Base-by-base conservation (phyloP, 371 early-diverging fungal species). In the Rhizopus delemar region DNA sequence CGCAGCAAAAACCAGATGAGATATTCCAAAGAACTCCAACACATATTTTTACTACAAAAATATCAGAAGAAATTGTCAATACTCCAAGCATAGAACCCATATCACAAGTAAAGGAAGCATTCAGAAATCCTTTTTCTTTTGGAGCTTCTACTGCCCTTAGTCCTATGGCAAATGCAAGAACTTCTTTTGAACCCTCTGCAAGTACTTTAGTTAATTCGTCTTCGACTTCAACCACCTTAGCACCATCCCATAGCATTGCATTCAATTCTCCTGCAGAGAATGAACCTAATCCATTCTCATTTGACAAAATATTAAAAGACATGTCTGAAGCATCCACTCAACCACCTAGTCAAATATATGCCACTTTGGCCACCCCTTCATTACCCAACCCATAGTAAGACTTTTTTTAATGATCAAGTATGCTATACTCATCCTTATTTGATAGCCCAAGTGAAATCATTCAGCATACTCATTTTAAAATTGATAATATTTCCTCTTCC, bases 401-500 rank as follows among this genome's bases (percentile, higher is more conserved):
- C 11, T 36, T 36, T 36, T 36, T 36, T 11, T 36, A 6, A 8
- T 11, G 1, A 45, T 43, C 41, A 22, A 22, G 22, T 22, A 22
- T 22, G 22, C 22, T 56, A 8, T 16, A 46, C 45, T 56, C 9
- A 39, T 34, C 11, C 35, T 45, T n/a, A 2, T n/a, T 22, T 22
- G n/a, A 45, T 62, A 75, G 75, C 41, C 74, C 67, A 53, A 67
- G 62, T 28, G 72, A 77, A 54, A 54, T 63, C 28, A 65, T 74
- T 13, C 60, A 60, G 15, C 56, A 73, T 51, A 77, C 78, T 8
- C 72, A 63, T 58, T 79, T 79, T 58, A 62, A 71, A 49, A 76
- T 73, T 39, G 80, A 79, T 35, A 74, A 74, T 36, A 79, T 79
- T 32, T 45, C 65, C 33, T 60, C 64, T 8, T 57, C 59, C 3